Base-by-base conservation (phyloP, 164 flowering plant genomes). In the Echeveria elegans region DNA sequence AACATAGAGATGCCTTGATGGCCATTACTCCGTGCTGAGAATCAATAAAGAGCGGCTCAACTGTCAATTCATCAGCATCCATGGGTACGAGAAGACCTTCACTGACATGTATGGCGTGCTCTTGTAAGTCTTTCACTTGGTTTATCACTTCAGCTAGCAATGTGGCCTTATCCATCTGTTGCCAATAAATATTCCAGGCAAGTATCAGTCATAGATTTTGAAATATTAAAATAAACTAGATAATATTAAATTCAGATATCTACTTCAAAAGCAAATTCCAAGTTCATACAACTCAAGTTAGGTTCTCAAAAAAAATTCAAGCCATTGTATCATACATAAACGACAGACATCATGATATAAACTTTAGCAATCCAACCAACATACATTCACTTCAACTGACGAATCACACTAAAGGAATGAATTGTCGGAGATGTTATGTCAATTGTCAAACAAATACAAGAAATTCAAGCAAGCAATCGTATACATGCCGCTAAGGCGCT, bases 111-210 rank as follows among this genome's bases (percentile, higher is more conserved):
- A 19, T 11, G 18, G 63, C 63, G 63, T 30, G 16, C 63, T 58
- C 32, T 26, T 58, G 8, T 58, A 58, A 6, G 8, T 24, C 28
- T 16, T 58, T 58, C 63, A 58, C 29, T 30, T 58, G 29, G 63
- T 30, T 58, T 12, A 58, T 58, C 29, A 58, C 63, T 58, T 58
- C 63, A 5, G 63, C 63, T 10, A 58, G 63, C 63, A 58, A 30
- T 9, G 63, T 58, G 63, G 63, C 63, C 32, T 58, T 58, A 30
- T 58, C 63, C 63, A 58, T 58, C 63, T 58, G 16, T 23, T 34
- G 37, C 37, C 3, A 34, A 34, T 3, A 34, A 58, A 58, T 6
- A 23, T 43, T 43, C 2, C 2, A 43, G 19, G 10, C 48, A 58
- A 21, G 23, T 4, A n/a, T 58, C 63, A 58, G 31, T 21, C 29